Conservation (phyloP, 2,329 filamentous ascomycete species). For the Lasiodiplodia theobromae region DNA sequence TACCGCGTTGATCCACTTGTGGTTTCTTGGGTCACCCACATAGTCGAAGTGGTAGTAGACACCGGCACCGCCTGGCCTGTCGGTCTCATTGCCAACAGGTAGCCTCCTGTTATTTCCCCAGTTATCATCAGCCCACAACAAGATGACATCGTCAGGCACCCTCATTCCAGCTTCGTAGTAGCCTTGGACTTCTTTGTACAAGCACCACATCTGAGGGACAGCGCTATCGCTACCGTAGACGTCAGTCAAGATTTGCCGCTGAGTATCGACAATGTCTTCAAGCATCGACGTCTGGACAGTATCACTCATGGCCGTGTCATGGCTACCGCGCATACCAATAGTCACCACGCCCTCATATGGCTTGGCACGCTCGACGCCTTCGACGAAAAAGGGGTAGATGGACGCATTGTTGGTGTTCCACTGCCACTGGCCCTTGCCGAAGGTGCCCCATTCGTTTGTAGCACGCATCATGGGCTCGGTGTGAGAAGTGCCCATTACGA, state of each 20-base stretch:
- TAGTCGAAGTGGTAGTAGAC: conserved; percentile 73
- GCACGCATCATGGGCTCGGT: conserved; percentile 73
- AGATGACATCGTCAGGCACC: conserved; percentile 70
- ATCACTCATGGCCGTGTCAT: conserved; percentile 68
- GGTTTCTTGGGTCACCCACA: conserved; percentile 66
- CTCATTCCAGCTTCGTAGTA: conserved; percentile 71
- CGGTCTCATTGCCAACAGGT: conserved; percentile 65
- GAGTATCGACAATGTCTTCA: conserved; percentile 66
- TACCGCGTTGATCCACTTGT: conserved; percentile 69
- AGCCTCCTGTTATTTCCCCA: conserved; percentile 70
- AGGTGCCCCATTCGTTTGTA: conserved; percentile 58
- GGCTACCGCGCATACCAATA: conserved; percentile 71
- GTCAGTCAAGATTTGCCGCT: conserved; percentile 64
- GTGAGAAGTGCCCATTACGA: conserved; percentile 76
- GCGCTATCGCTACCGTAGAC: conserved; percentile 61
- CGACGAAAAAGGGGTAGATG: conserved; percentile 72
- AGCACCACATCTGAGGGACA: conserved; percentile 74
- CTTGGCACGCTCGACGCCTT: conserved; percentile 70
- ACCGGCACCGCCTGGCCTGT: conserved; percentile 67
- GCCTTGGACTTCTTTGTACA: conserved; percentile 77
- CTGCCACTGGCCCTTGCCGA: conserved; percentile 68
- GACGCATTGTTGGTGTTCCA: conserved; percentile 74
- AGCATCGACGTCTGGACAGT: conserved; percentile 66
- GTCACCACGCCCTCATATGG: conserved; percentile 73
- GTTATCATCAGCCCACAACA: conserved; percentile 75